These are phyloP conservation scores for Salvia miltiorrhiza DNA, from an alignment of 257 asterid genomes.

Conservation along the genomic window DNA sequence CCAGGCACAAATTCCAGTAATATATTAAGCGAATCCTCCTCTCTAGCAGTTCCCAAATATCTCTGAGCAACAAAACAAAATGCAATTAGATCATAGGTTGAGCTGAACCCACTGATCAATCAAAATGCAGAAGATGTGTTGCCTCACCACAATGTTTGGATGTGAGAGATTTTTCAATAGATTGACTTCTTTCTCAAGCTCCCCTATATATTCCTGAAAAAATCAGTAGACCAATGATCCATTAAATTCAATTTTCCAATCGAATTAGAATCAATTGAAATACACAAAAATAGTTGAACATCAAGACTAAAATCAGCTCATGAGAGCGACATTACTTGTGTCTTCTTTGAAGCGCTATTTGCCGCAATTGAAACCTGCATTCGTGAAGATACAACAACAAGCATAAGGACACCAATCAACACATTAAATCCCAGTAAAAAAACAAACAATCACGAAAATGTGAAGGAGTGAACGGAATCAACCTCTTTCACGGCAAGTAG, in stretches of 20 bases:
- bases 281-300: conserved; percentile 2
- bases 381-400: not conserved
- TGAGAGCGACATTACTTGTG: conserved; percentile 51
- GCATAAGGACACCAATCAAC: conserved; percentile 9
- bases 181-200: conserved; percentile 97
- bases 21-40: conserved; percentile 80
- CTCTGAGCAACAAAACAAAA: conserved; percentile 52
- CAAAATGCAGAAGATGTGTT: conserved; percentile 6
- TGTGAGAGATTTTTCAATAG: conserved; percentile 91
- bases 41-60: conserved; percentile 96
- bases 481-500: conserved; percentile 94
- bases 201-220: conserved; percentile 79
- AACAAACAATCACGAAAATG: not conserved
- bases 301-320: conserved; percentile 19
- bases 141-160: conserved; percentile 92
- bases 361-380: conserved; percentile 66
- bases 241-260: conserved; percentile 17
- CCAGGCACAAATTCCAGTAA: conserved; percentile 97
- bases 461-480: not conserved
- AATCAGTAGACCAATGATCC: conserved; percentile 22
- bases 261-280: conserved; percentile 3
- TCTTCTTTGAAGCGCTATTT: conserved; percentile 60
- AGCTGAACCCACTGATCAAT: not conserved
- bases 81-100: conserved; percentile 16
- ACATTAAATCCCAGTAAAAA: not conserved